phyloP scores from a whole-genome alignment of 2,329 filamentous ascomycete genomes.

The Sporothrix sp. region DNA sequence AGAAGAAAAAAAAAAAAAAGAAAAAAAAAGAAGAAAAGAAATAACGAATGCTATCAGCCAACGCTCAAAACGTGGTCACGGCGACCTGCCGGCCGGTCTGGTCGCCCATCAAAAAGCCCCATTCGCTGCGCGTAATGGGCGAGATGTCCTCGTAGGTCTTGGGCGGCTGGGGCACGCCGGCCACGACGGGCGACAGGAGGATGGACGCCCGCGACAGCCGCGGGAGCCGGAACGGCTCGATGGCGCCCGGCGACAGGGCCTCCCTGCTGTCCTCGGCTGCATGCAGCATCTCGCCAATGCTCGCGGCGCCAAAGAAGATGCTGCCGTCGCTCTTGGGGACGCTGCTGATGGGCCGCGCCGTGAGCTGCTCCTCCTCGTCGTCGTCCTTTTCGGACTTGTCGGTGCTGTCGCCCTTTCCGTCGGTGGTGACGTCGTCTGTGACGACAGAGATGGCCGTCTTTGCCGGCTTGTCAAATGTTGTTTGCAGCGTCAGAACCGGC shows the following conservation, averaged over 20 bases:
- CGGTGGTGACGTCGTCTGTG: neutral
- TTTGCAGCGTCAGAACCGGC: conserved; percentile 24
- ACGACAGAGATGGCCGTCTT: neutral
- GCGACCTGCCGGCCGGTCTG: conserved; percentile 36
- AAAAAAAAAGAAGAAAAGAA: neutral
- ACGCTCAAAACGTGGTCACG: conserved; percentile 39
- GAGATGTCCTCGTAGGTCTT: conserved; percentile 54
- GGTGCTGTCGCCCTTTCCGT: conserved; percentile 6
- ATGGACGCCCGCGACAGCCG: neutral
- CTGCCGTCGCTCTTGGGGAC: conserved; percentile 9
- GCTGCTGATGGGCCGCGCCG: conserved; percentile 29
- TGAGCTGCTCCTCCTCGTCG: conserved; percentile 26
- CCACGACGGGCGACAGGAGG: neutral
- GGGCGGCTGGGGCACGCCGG: conserved; percentile 39
- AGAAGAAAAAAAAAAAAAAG: neutral
- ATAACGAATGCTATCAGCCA: neutral
- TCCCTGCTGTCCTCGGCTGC: conserved; percentile 6
- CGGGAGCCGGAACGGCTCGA: neutral
- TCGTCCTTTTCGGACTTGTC: neutral
- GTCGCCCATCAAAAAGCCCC: conserved; percentile 49
- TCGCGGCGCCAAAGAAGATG: conserved; percentile 22
- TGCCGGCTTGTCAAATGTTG: conserved; percentile 26
- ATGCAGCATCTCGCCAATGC: conserved; percentile 35
- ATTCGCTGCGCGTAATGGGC: conserved; percentile 52
- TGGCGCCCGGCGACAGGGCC: neutral